Conservation (phyloP, 1,139 yeast species). For the Wickerhamomyces sp. region DNA sequence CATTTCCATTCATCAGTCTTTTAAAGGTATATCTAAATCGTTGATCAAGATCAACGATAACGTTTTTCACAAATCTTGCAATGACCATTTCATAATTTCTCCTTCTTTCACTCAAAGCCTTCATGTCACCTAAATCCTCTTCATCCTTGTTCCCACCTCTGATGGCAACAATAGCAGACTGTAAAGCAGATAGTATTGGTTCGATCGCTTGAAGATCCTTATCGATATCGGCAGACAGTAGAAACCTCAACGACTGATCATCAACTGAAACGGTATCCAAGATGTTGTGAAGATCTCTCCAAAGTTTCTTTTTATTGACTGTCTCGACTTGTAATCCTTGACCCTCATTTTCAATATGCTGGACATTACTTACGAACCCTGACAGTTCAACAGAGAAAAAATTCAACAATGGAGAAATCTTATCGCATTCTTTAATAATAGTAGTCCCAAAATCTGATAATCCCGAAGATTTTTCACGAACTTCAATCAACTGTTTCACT, state of each 20-base stretch:
- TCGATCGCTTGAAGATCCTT: slow-evolving; percentile 51
- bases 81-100: slow-evolving; percentile 57
- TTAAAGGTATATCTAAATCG: slow-evolving; percentile 37
- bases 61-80: slow-evolving; percentile 44
- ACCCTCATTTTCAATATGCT: slow-evolving; percentile 68
- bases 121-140: slow-evolving; percentile 60
- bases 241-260: slow-evolving; percentile 44
- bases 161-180: slow-evolving; percentile 59
- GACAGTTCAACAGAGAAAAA: slow-evolving; percentile 55
- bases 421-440: slow-evolving; percentile 55
- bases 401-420: slow-evolving; percentile 51
- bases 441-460: slow-evolving; percentile 40
- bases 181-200: slow-evolving; percentile 50
- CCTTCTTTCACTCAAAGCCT: slow-evolving; percentile 67
- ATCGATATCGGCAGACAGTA: slow-evolving; percentile 47
- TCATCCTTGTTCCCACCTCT: slow-evolving; percentile 39
- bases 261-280: slow-evolving; percentile 66
- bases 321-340: slow-evolving; percentile 83
- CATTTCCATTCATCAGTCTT: slow-evolving; percentile 26
- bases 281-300: slow-evolving; percentile 64
- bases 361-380: slow-evolving; percentile 61
- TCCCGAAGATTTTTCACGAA: slow-evolving; percentile 35
- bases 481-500: slow-evolving; percentile 39
- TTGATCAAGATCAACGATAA: slow-evolving; percentile 40
- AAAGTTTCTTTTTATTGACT: slow-evolving; percentile 70